Base-by-base conservation (phyloP, 768 basidiomycete species). In the Leccinum subtestaceum region DNA sequence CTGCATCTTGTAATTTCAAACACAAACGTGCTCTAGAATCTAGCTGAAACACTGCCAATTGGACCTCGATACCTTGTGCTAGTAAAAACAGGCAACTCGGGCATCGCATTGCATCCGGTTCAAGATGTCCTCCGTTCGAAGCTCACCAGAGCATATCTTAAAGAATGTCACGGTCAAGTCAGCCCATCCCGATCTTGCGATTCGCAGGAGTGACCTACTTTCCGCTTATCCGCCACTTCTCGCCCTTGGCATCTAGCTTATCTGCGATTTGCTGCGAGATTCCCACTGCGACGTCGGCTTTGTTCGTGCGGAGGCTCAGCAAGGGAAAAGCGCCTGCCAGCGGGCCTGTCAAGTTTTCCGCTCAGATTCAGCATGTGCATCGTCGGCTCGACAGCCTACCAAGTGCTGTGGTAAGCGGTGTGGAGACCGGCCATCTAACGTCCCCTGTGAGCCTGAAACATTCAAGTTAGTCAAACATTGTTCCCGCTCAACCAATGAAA, bases 231-330 rank as follows among this genome's bases (percentile, higher is more conserved):
- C 91, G 76, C 94, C 93, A 95, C 59, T 84, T 85, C 67, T 84
- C 82, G 6, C 78, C 86, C 61, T 77, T 81, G 31, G 73, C 72
- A 65, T 94, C 89, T 3, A 95, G 74, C 52, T 78, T 75, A 60
- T 89, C 87, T 1, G 84, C 92, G 1, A 85, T 74, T 0, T 86
- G 87, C 63, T 84, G 78, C 17, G 62, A 13, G 45, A 99, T 79
- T 0, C 93, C 96, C 25, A 92, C 93, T 6, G 87, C 89, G 2
- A 97, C 94, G 68, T 98, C 95, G 0, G 96, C 96, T 72, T 99
- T 99, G 78, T 89, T 93, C 1, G 96, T 98, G 17, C 96, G 82
- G 59, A 98, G 75, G 67, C 91, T 93, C 25, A 98, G 75, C 8
- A 97, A 69, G 0, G 90, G 88, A 75, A 96, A 91, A 9, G 86